Evolutionary conservation across 2,329 filamentous ascomycete species (phyloP).

Genomic region (Cordyceps cicadae): DNA sequence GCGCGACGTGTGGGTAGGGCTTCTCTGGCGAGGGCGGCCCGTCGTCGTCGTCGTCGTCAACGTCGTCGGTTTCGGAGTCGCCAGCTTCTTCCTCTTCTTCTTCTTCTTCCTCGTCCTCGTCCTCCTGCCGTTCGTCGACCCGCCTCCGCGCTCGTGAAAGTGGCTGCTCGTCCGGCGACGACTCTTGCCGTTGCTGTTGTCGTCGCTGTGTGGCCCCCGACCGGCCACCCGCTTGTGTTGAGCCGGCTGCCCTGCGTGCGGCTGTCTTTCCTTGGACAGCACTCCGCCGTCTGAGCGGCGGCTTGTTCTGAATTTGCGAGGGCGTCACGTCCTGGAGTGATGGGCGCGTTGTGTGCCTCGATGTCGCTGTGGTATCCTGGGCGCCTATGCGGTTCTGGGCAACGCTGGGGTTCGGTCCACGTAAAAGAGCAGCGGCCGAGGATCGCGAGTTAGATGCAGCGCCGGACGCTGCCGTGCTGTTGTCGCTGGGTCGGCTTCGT

Average conservation of each 20-base stretch:
- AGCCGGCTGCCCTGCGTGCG: slow-evolving; percentile 14
- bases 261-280: not conserved
- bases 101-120: not conserved
- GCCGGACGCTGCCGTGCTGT: not conserved
- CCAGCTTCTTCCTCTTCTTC: not conserved
- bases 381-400: slow-evolving; percentile 6
- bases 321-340: slow-evolving; percentile 6
- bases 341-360: not conserved
- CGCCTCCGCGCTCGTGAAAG: not conserved
- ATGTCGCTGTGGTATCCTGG: not conserved
- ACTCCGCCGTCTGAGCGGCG: not conserved
- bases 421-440: not conserved
- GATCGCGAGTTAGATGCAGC: not conserved
- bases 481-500: slow-evolving; percentile 12
- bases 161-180: slow-evolving; percentile 11
- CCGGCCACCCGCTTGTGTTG: slow-evolving; percentile 13
- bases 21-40: slow-evolving; percentile 22
- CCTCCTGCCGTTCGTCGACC: not conserved
- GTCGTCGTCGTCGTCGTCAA: slow-evolving; percentile 16
- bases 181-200: slow-evolving; percentile 13
- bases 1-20: slow-evolving; percentile 42
- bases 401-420: slow-evolving; percentile 9
- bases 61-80: slow-evolving; percentile 8
- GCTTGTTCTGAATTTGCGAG: slow-evolving; percentile 7
- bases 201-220: not conserved